Evolutionary conservation across 1,284 basidiomycete species (phyloP).

Genomic region (Xanthoconium separans): DNA sequence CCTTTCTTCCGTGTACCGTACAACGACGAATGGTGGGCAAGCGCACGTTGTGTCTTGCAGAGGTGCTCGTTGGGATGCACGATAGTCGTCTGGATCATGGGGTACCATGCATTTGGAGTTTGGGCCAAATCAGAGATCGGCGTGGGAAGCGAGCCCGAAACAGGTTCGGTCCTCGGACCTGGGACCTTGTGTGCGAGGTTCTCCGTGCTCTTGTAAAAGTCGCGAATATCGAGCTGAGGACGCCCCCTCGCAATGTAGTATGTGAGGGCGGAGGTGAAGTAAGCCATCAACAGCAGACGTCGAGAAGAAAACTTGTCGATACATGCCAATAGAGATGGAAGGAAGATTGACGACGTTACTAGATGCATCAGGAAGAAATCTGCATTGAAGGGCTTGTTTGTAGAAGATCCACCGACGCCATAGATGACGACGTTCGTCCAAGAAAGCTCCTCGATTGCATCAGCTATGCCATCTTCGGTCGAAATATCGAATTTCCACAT

Average conservation of each 20-base stretch:
- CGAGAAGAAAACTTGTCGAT: constrained; percentile 32
- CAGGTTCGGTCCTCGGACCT: constrained; percentile 33
- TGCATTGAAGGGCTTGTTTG: constrained; percentile 34
- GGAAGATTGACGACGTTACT: constrained; percentile 46
- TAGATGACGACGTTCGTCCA: constrained; percentile 43
- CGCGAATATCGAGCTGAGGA: constrained; percentile 34
- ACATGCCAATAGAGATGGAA: constrained; percentile 34
- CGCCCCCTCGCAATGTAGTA: constrained; percentile 42
- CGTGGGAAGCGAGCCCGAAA: constrained; percentile 34
- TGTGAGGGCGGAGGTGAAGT: constrained; percentile 37
- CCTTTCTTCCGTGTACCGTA: constrained; percentile 45
- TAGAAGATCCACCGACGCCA: constrained; percentile 40
- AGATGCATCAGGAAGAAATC: constrained; percentile 48
- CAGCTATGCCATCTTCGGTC: constrained; percentile 28
- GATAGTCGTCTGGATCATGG: constrained; percentile 39
- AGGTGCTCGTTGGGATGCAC: constrained; percentile 58
- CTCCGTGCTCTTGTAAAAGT: constrained; percentile 35
- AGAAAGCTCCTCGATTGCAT: constrained; percentile 40
- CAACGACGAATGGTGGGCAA: constrained; percentile 48
- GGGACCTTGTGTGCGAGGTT: constrained; percentile 27
- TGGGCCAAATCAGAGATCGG: constrained; percentile 28
- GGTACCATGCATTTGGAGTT: constrained; percentile 54
- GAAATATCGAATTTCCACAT: constrained; percentile 48
- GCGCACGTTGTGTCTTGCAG: constrained; percentile 54
- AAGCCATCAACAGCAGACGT: constrained; percentile 38